phyloP scores from a whole-genome alignment of 2,329 filamentous ascomycete genomes.

The Calcarisporium arbuscula region DNA sequence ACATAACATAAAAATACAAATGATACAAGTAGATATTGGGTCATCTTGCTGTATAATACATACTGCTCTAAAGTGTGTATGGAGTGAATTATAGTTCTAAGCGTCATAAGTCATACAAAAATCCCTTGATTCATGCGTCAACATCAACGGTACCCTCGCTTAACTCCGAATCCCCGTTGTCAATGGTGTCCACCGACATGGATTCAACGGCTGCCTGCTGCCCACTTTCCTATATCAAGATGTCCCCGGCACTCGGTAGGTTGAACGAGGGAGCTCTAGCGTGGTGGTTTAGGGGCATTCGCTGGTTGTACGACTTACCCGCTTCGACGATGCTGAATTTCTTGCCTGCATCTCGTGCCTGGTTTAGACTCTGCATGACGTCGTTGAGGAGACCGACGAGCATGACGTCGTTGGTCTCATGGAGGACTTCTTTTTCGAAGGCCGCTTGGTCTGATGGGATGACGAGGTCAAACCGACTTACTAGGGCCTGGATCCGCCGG shows the following conservation, averaged over 20 bases:
- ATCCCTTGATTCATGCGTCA: no score
- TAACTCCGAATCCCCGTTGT: no score
- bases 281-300: no score
- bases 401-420: conserved; percentile 78
- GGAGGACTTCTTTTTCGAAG: conserved; percentile 64
- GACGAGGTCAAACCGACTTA: conserved; percentile 76
- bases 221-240: conserved; percentile 19
- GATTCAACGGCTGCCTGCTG: neutral
- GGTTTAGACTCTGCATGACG: conserved; percentile 65
- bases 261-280: conserved; percentile 16
- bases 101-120: no score
- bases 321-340: conserved; percentile 61
- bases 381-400: conserved; percentile 70
- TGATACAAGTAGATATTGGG: no score
- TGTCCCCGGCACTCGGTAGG: conserved; percentile 22
- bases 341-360: conserved; percentile 66
- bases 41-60: no score
- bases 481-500: conserved; percentile 79
- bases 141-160: no score
- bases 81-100: no score
- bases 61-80: no score
- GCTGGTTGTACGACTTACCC: no score
- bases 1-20: no score
- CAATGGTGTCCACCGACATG: no score
- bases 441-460: conserved; percentile 61